Conservation (phyloP, 2,329 filamentous ascomycete species). For the Xenoacremonium recifei region DNA sequence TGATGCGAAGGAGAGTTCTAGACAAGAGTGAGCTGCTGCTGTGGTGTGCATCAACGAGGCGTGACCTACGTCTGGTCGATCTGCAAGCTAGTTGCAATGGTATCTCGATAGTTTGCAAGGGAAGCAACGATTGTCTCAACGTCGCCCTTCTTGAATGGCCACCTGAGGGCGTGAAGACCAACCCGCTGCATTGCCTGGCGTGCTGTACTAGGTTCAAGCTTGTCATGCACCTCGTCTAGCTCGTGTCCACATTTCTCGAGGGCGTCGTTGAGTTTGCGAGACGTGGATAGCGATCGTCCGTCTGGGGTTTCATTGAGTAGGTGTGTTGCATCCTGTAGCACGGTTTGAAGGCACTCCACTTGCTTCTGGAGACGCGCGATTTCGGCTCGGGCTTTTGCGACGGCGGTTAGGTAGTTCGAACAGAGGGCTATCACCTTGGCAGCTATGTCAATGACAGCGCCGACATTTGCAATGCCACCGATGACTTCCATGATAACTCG, state of each 20-base stretch:
- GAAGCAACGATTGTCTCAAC: neutral
- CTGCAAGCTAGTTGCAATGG: constrained; percentile 1
- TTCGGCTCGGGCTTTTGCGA: constrained; percentile 2
- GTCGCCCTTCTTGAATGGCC: constrained; percentile 5
- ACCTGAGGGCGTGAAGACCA: constrained; percentile 2
- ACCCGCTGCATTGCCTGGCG: constrained; percentile 1
- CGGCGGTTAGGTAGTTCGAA: neutral
- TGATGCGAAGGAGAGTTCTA: constrained; percentile 1
- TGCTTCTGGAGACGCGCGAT: constrained; percentile 1
- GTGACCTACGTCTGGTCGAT: constrained; percentile 5
- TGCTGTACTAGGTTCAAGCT: neutral
- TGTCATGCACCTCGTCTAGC: neutral
- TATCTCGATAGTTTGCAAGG: neutral
- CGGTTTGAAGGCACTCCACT: neutral
- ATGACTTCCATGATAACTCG: constrained; percentile 1
- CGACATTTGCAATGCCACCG: neutral
- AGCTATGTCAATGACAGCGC: neutral
- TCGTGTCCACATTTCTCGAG: neutral
- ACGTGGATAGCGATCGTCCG: neutral
- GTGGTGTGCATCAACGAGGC: neutral
- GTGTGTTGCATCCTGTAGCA: neutral
- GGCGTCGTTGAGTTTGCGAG: neutral
- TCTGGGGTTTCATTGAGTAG: neutral
- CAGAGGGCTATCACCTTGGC: constrained; percentile 1
- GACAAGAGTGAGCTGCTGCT: neutral